Evolutionary conservation across 768 basidiomycete species (phyloP).

Genomic region (Clitopilus passeckerianus): DNA sequence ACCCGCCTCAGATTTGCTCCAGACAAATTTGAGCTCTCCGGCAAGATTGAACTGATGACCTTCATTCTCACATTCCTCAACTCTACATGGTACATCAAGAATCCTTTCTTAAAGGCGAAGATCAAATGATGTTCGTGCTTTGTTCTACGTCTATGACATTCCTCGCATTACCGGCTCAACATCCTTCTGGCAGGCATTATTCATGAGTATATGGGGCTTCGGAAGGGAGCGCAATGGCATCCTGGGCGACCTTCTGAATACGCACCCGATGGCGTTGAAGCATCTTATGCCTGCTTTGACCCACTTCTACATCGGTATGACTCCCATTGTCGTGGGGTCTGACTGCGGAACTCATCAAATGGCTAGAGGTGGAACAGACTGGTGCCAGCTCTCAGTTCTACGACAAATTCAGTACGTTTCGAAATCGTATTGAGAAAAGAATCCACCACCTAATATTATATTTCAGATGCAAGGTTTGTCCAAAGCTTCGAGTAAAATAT

Average conservation of each 20-base stretch:
- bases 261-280: constrained; percentile 78
- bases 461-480: constrained; percentile 48
- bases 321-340: neutral
- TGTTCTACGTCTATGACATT: neutral
- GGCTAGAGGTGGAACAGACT: constrained; percentile 90
- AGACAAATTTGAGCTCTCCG: constrained; percentile 76
- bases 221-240: constrained; percentile 65
- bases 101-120: constrained; percentile 95
- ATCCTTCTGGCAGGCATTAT: constrained; percentile 60
- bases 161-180: no score
- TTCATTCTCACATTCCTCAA: constrained; percentile 90
- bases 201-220: constrained; percentile 67
- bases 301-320: constrained; percentile 86
- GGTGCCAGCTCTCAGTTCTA: constrained; percentile 98
- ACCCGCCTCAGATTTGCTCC: constrained; percentile 44
- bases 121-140: constrained; percentile 76
- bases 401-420: constrained; percentile 85
- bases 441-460: constrained; percentile 4
- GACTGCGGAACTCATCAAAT: neutral
- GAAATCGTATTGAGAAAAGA: neutral
- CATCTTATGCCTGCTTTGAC: constrained; percentile 90
- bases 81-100: constrained; percentile 97
- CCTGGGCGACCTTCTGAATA: constrained; percentile 78
- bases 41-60: constrained; percentile 81
- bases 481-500: neutral